phyloP scores from a whole-genome alignment of 2,329 filamentous ascomycete species.

The Amesomyces nigricolor region DNA sequence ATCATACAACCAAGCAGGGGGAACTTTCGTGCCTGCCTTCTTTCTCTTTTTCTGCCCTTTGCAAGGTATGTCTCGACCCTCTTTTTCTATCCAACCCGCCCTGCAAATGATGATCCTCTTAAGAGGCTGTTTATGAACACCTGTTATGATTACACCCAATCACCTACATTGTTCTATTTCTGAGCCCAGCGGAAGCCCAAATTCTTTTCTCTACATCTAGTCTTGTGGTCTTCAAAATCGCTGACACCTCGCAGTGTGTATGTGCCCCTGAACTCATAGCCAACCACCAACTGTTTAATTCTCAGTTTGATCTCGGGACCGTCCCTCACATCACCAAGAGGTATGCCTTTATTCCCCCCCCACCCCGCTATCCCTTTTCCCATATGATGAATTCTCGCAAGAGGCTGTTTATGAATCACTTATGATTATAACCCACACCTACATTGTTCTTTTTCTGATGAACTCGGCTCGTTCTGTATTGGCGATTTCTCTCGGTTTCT shows the following conservation, averaged over 20 bases:
- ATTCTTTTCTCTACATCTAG: too few relatives aligned
- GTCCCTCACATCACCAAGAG: not conserved
- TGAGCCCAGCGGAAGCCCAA: too few relatives aligned
- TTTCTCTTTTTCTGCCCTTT: not conserved
- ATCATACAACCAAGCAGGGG: slow-evolving; percentile 8
- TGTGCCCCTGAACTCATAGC: not conserved
- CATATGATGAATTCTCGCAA: slow-evolving; percentile 21
- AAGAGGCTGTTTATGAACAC: too few relatives aligned
- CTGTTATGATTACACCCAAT: too few relatives aligned
- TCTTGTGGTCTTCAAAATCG: too few relatives aligned
- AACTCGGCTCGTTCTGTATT: too few relatives aligned
- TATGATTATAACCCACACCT: slow-evolving; percentile 26
- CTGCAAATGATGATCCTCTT: not conserved
- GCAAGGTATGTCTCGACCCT: slow-evolving; percentile 6
- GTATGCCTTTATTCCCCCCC: not conserved
- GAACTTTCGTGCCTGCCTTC: not conserved
- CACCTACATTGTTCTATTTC: too few relatives aligned
- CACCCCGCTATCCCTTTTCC: not conserved
- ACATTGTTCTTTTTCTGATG: slow-evolving; percentile 27
- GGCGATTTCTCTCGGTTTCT: too few relatives aligned
- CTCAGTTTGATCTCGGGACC: too few relatives aligned
- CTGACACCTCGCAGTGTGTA: too few relatives aligned
- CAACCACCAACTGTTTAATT: too few relatives aligned
- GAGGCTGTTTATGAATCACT: slow-evolving; percentile 27
- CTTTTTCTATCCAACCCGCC: not conserved